Evolutionary conservation across 495 filamentous ascomycete genomes (phyloP).

Genomic region (Daldinia decipiens): DNA sequence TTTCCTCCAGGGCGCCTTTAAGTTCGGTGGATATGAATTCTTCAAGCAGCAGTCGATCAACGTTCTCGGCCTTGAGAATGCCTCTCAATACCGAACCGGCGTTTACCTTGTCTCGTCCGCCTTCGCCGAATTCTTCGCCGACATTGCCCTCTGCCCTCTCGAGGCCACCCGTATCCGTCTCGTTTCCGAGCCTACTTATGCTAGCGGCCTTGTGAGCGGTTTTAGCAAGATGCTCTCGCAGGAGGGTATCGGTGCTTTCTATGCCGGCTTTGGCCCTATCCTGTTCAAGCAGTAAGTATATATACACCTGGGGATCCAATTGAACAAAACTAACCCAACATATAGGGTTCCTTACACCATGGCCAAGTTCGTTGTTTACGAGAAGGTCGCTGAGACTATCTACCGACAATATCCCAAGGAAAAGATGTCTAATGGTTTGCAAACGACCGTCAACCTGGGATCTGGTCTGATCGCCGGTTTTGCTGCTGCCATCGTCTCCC

Average conservation of each 20-base stretch:
- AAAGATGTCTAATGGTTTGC: slow-evolving; percentile 72
- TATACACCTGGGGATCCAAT: neutral
- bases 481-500: slow-evolving; percentile 93
- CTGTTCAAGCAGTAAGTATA: slow-evolving; percentile 91
- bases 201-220: slow-evolving; percentile 80
- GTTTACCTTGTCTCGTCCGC: slow-evolving; percentile 90
- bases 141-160: slow-evolving; percentile 92
- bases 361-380: slow-evolving; percentile 99
- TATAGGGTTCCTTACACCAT: slow-evolving; percentile 97
- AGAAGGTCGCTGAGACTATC: slow-evolving; percentile 89
- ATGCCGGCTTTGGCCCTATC: slow-evolving; percentile 93
- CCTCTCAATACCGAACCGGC: slow-evolving; percentile 84
- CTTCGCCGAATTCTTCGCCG: slow-evolving; percentile 90
- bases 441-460: slow-evolving; percentile 93
- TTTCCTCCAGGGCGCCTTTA: slow-evolving; percentile 95
- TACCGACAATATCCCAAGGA: slow-evolving; percentile 81
- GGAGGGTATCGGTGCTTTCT: slow-evolving; percentile 90
- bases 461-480: slow-evolving; percentile 97
- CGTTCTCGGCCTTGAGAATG: slow-evolving; percentile 78
- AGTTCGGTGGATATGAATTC: slow-evolving; percentile 95
- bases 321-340: neutral
- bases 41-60: slow-evolving; percentile 96
- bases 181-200: slow-evolving; percentile 89
- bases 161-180: slow-evolving; percentile 96
- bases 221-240: slow-evolving; percentile 86